Evolutionary conservation across 108 stramenopile genomes (phyloP), one percentile per base, ranked within the genome.

Genomic region (Epithemia pelagica): DNA sequence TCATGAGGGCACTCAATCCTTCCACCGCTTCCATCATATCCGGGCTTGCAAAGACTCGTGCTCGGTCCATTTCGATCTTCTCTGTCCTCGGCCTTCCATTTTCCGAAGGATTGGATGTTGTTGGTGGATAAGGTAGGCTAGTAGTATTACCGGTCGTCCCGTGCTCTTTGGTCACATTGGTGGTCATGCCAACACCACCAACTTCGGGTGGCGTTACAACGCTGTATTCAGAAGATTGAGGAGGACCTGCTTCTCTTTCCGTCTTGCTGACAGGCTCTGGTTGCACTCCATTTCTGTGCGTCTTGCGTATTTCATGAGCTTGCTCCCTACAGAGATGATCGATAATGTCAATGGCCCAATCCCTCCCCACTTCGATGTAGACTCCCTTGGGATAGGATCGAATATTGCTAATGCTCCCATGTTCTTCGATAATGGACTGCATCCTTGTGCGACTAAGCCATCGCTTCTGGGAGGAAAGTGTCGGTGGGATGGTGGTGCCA

Each of bases 1-100:
- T 15, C 37, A 46, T 46, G 15, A 46, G 37, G 37, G 37, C 37
- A 5, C 10, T 10, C 10, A 46, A 15, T 10, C 37, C 37, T 46
- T 46, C 37, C 37, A 46, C 37, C 37, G 37, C 37, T 46, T 46
- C 37, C 37, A 46, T 46, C 37, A 46, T 46, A 46, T 46, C 37
- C 15, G 37, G 37, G 37, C 37, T 46, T 10, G 37, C 37, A 5
- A 46, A 15, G 15, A 15, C 37, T 10, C 37, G 37, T 5, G 37
- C 37, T 15, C 37, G 5, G 37, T 46, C 37, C 37, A 46, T 46
- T 10, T 46, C 5, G 10, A 46, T 46, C 15, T 46, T 46, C 15
- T 46, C 10, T n/a, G n/a, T n/a, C n/a, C n/a, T n/a, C n/a, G n/a
- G n/a, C n/a, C n/a, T n/a, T n/a, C n/a, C n/a, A n/a, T n/a, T n/a